These are phyloP conservation scores for Sideroxylon spinosum DNA, from an alignment of 179 eudicot species.

Conservation along the genomic window DNA sequence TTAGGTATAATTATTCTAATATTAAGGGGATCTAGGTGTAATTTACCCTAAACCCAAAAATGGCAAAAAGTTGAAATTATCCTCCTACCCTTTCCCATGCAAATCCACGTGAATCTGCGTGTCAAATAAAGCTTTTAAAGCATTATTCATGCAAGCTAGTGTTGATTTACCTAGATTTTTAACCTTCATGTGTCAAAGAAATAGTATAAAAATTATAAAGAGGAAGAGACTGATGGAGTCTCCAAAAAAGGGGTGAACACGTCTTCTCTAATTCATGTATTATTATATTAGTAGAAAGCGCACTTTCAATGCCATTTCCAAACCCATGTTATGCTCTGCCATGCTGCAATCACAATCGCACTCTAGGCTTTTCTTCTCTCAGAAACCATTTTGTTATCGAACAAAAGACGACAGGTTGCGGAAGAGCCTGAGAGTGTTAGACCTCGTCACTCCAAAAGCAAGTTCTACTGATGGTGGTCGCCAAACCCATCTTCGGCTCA, in stretches of 20 bases:
- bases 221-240: background rate
- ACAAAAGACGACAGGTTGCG: background rate
- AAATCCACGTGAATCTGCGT: too few relatives aligned
- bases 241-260: background rate
- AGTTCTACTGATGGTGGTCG: background rate
- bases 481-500: slow-evolving; percentile 25
- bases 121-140: too few relatives aligned
- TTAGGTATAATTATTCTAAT: too few relatives aligned
- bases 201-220: too few relatives aligned
- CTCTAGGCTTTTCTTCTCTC: background rate
- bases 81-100: too few relatives aligned
- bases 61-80: too few relatives aligned
- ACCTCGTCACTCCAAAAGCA: slow-evolving; percentile 12
- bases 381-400: background rate
- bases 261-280: background rate
- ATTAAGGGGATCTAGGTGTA: too few relatives aligned
- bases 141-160: too few relatives aligned
- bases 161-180: too few relatives aligned
- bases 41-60: too few relatives aligned
- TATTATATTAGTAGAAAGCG: background rate
- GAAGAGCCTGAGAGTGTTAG: slow-evolving; percentile 7
- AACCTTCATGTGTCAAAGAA: too few relatives aligned
- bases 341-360: too few relatives aligned
- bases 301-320: background rate
- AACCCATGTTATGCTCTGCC: background rate